Conservation (phyloP, 371 early-diverging fungal species). For the Mortierella sp. region DNA sequence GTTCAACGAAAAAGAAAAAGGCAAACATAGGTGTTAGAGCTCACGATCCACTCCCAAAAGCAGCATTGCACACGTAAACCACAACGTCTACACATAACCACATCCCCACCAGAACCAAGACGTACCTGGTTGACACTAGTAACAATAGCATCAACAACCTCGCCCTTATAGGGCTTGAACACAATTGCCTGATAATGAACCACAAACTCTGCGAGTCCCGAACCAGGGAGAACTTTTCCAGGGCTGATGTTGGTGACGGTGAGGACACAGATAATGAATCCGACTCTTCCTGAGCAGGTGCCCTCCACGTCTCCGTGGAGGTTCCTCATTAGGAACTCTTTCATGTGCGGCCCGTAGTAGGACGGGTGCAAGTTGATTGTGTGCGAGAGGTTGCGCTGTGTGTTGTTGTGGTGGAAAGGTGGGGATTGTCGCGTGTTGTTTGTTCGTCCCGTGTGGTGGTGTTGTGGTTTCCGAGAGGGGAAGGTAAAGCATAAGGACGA, state of each 20-base stretch:
- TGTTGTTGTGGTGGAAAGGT: neutral
- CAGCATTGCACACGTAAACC: too few species aligned
- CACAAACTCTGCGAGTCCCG: constrained; percentile 94
- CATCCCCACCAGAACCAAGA: too few species aligned
- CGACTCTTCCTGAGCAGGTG: constrained; percentile 92
- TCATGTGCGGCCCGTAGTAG: constrained; percentile 90
- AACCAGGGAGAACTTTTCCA: constrained; percentile 89
- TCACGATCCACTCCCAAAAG: too few species aligned
- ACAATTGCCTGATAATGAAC: constrained; percentile 97
- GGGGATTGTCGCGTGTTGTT: neutral
- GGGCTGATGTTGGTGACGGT: constrained; percentile 83
- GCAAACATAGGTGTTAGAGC: neutral
- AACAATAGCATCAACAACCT: constrained; percentile 97
- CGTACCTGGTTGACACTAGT: constrained; percentile 93
- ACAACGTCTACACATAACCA: too few species aligned
- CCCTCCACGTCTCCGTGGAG: constrained; percentile 96
- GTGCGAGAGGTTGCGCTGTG: constrained; percentile 76
- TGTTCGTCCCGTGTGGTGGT: neutral
- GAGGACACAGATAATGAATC: constrained; percentile 94
- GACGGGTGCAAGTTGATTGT: constrained; percentile 94
- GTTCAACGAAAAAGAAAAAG: neutral
- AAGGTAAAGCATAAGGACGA: neutral
- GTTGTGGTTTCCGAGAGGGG: neutral
- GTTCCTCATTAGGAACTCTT: constrained; percentile 80
- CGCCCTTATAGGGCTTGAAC: constrained; percentile 97